Evolutionary conservation across 139 green algal species (phyloP), one percentile per base, ranked within the genome.

Genomic region (Chlorella sp.): DNA sequence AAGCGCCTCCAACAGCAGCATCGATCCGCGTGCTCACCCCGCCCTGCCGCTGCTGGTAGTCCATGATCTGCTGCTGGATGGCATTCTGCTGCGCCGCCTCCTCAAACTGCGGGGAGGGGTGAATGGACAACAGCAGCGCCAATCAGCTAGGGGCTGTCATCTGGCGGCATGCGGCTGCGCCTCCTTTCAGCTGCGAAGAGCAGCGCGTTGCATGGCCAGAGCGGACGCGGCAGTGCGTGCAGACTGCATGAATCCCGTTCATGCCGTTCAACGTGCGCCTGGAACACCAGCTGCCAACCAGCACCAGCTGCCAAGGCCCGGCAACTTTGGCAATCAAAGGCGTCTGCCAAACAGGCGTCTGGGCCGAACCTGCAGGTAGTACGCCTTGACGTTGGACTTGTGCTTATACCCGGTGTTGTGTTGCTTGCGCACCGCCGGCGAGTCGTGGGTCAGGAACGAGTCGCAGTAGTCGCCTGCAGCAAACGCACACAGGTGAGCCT

Each of bases 321-420:
- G n/a, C n/a, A n/a, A n/a, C n/a, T n/a, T n/a, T n/a, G n/a, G n/a
- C n/a, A n/a, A n/a, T n/a, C n/a, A n/a, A n/a, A n/a, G n/a, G n/a
- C n/a, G n/a, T n/a, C n/a, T n/a, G n/a, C n/a, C n/a, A n/a, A 8
- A 36, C 30, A 54, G 30, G 26, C 32, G 70, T 56, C 44, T 83
- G 73, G 26, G 81, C 58, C 72, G 96, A 90, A 98, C 98, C 83
- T 97, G 94, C 86, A 94, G 90, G 89, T 96, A 99, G 86, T 99
- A 99, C 70, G 95, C 93, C 17, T 96, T 92, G 20, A 99, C 96
- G 90, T 98, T 98, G 17, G 95, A 92, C 92, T 99, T 99, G 88
- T 99, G 96, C 89, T 99, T 99, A 90, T 96, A 98, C 6, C 96
- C 96, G 1, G 90, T 88, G 87, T 99, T 99, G 89, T 99, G 96